Conservation (phyloP, 768 basidiomycete genomes). For the Jaapia argillacea region DNA sequence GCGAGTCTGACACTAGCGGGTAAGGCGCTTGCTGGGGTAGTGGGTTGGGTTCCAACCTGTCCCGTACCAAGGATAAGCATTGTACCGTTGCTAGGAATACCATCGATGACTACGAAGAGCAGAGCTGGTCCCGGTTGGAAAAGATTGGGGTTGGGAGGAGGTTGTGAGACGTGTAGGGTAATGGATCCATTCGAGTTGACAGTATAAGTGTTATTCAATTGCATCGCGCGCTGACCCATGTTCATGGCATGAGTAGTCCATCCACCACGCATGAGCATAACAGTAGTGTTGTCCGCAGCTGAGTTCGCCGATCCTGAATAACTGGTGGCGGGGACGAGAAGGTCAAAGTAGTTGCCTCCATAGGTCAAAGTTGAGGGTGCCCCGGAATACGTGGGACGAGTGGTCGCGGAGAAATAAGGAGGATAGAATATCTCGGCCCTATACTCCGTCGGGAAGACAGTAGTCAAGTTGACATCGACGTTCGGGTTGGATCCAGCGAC, state of each 20-base stretch:
- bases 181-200: slow-evolving; percentile 41
- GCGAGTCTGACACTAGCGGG: slow-evolving; percentile 12
- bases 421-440: slow-evolving; percentile 75
- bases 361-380: slow-evolving; percentile 52
- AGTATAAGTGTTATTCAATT: slow-evolving; percentile 56
- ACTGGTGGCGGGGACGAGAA: slow-evolving; percentile 45
- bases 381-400: slow-evolving; percentile 48
- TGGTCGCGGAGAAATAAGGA: slow-evolving; percentile 48
- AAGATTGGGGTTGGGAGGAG: slow-evolving; percentile 69
- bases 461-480: slow-evolving; percentile 45
- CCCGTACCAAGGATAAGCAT: slow-evolving; percentile 76
- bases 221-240: slow-evolving; percentile 70
- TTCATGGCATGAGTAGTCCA: slow-evolving; percentile 78
- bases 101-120: slow-evolving; percentile 71
- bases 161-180: slow-evolving; percentile 59
- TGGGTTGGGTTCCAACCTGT: slow-evolving; percentile 47
- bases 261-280: slow-evolving; percentile 54
- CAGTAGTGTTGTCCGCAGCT: slow-evolving; percentile 35
- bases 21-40: slow-evolving; percentile 14
- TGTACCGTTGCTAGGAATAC: slow-evolving; percentile 62
- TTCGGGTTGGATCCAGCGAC: slow-evolving; percentile 81
- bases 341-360: slow-evolving; percentile 68
- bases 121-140: slow-evolving; percentile 63
- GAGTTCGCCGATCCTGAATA: slow-evolving; percentile 43
- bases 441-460: slow-evolving; percentile 57